Conservation (phyloP, 139 green algal genomes). For the Coelastrella sp. region DNA sequence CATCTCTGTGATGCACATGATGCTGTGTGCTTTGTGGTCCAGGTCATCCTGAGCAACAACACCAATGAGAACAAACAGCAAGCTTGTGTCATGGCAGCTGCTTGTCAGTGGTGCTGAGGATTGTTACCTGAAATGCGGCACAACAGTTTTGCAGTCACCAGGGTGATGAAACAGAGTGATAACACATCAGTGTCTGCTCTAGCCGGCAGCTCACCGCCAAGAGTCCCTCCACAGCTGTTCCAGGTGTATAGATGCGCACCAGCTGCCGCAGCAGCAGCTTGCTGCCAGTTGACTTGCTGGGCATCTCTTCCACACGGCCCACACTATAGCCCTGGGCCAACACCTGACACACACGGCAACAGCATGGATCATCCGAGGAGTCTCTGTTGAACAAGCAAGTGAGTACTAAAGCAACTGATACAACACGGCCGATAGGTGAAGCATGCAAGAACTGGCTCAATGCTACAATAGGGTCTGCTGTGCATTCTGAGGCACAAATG, state of each 20-base stretch:
- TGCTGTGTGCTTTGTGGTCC: neutral
- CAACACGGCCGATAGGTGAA: too few relatives aligned
- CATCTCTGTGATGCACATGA: slow-evolving; percentile 23
- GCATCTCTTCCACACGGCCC: slow-evolving; percentile 70
- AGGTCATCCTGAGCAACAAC: slow-evolving; percentile 23
- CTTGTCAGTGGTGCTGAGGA: too few relatives aligned
- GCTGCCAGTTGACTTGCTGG: neutral
- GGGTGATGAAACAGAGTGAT: neutral
- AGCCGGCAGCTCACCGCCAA: neutral
- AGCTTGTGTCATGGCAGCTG: neutral
- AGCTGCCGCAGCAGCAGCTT: slow-evolving; percentile 65
- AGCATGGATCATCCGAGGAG: slow-evolving; percentile 26
- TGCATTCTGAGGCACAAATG: too few relatives aligned
- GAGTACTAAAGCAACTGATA: too few relatives aligned
- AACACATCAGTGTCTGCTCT: too few relatives aligned
- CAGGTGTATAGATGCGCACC: slow-evolving; percentile 73
- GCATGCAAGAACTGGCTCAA: too few relatives aligned
- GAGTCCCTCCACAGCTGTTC: slow-evolving; percentile 62
- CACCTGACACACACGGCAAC: slow-evolving; percentile 51
- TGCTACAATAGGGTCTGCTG: too few relatives aligned
- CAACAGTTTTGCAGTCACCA: too few relatives aligned
- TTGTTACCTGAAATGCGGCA: too few relatives aligned
- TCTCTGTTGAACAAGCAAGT: slow-evolving; percentile 38
- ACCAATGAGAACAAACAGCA: neutral
- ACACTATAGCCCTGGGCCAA: slow-evolving; percentile 73